Base-by-base conservation (phyloP, 805 yeast species). In the Metschnikowia gelsemii region DNA sequence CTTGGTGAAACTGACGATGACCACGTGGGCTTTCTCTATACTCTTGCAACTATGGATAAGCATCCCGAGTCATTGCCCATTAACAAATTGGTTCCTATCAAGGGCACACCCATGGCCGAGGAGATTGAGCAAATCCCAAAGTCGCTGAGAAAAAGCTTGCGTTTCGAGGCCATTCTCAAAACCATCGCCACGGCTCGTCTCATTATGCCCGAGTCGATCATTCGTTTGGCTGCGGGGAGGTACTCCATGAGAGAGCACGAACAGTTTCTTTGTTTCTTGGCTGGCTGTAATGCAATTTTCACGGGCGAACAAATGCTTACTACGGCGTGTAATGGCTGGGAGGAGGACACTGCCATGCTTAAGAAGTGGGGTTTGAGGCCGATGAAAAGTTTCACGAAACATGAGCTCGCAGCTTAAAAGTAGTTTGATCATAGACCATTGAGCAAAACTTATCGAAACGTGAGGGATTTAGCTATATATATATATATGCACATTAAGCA, bases 61-160 rank as follows among this genome's bases (percentile, higher is more conserved):
- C 91, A 85, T 51, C 93, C 93, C 1, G 93, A 85, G 59, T 81
- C 88, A 1, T 68, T 85, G 40, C 93, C 93, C n/a, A 83, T 85
- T 50, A 85, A 85, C 58, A 71, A 85, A 52, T 66, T 85, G 34
- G 87, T 85, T n/a, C 80, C 89, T 2, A 84, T 85, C 40, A 76
- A 80, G 46, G 93, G 93, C 2, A 85, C 93, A 0, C 88, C 88
- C 14, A 76, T 85, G 68, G 82, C 75, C 21, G 76, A 76, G 33
- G 84, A 79, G 45, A 59, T 78, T 8, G 54, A 54, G 42, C 49
- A 54, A 32, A 57, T 62, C 41, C 73, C 74, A 8, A 55, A 61
- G 11, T 46, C 52, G 9, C 58, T 62, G 17, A 51, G 50, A 18
- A 70, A 72, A 49, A 69, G 72, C 45, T 61, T 84, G 29, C 63